These are phyloP conservation scores for Eustoma russellianum DNA, from an alignment of 257 asterid species.

Conservation along the genomic window DNA sequence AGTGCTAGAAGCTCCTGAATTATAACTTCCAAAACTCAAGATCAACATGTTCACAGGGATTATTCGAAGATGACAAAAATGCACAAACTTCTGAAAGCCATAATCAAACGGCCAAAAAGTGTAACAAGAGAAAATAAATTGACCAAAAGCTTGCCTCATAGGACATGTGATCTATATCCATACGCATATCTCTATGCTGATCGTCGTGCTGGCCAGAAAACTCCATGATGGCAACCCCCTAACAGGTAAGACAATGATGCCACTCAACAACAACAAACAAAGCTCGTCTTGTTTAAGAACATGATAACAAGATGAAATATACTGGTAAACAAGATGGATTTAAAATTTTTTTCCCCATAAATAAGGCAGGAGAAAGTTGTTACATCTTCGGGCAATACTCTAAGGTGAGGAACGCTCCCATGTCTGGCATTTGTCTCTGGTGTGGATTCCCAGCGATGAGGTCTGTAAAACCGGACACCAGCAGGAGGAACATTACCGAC, in stretches of 20 bases:
- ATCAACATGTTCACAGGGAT: not conserved
- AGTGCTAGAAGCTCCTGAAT: constrained; percentile 78
- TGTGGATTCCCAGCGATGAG: constrained; percentile 50
- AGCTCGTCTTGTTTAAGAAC: not conserved
- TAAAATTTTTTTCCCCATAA: not conserved
- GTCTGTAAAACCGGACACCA: constrained; percentile 41
- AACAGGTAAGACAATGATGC: constrained; percentile 7
- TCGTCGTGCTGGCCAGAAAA: constrained; percentile 48
- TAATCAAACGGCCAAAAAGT: not conserved
- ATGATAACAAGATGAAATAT: too few species aligned
- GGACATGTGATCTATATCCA: constrained; percentile 45
- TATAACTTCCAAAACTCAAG: constrained; percentile 7
- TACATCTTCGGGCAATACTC: constrained; percentile 81
- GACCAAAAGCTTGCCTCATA: constrained; percentile 48
- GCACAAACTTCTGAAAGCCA: not conserved
- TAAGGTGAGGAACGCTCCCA: constrained; percentile 43
- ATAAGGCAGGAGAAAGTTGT: constrained; percentile 7
- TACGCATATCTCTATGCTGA: constrained; percentile 59
- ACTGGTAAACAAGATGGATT: too few species aligned
- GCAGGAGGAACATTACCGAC: constrained; percentile 44
- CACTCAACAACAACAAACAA: not conserved
- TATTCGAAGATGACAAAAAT: constrained; percentile 3
- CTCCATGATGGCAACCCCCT: constrained; percentile 64
- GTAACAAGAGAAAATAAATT: not conserved
- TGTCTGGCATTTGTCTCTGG: constrained; percentile 36